Evolutionary conservation across 352 stramenopile genomes (phyloP).

Genomic region (Phytophthora sp.): DNA sequence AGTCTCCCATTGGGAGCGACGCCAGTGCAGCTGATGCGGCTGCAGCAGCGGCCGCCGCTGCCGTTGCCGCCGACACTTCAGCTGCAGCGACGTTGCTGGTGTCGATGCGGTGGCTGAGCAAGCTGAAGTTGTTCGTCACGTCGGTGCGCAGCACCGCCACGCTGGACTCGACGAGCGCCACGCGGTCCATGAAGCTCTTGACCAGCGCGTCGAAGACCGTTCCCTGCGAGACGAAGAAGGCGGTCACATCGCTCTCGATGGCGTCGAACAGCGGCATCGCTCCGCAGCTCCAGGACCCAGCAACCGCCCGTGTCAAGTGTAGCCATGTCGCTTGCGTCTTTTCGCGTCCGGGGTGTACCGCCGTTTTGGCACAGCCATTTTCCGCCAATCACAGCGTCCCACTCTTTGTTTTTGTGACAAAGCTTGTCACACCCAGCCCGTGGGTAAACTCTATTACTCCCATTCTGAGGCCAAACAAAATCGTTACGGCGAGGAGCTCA

Average conservation of each 20-base stretch:
- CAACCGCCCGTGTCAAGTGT: slow-evolving; percentile 13
- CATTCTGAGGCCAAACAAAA: slow-evolving; percentile 9
- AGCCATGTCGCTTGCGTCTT: slow-evolving; percentile 25
- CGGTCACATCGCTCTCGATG: slow-evolving; percentile 63
- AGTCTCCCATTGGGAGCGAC: slow-evolving; percentile 4
- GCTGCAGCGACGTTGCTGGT: slow-evolving; percentile 6
- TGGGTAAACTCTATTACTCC: slow-evolving; percentile 17
- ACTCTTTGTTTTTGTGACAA: slow-evolving; percentile 2
- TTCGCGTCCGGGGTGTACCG: slow-evolving; percentile 20
- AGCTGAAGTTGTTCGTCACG: slow-evolving; percentile 36
- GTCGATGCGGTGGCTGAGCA: slow-evolving; percentile 39
- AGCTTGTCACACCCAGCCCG: slow-evolving; percentile 16
- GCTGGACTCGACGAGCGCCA: slow-evolving; percentile 47
- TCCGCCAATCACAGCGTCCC: slow-evolving; percentile 6
- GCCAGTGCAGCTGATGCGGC: slow-evolving; percentile 21
- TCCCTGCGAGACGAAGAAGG: slow-evolving; percentile 77
- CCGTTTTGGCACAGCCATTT: neutral
- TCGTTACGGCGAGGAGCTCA: slow-evolving; percentile 2
- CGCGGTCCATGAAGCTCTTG: slow-evolving; percentile 60
- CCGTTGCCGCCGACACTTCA: slow-evolving; percentile 19
- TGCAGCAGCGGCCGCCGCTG: slow-evolving; percentile 8
- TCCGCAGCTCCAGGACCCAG: neutral
- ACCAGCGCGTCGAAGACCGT: slow-evolving; percentile 69
- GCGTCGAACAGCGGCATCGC: slow-evolving; percentile 76
- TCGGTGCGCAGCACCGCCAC: slow-evolving; percentile 44